These are phyloP conservation scores for Arthrobotrys conoides DNA, from an alignment of 2,329 filamentous ascomycete species.

Conservation along the genomic window DNA sequence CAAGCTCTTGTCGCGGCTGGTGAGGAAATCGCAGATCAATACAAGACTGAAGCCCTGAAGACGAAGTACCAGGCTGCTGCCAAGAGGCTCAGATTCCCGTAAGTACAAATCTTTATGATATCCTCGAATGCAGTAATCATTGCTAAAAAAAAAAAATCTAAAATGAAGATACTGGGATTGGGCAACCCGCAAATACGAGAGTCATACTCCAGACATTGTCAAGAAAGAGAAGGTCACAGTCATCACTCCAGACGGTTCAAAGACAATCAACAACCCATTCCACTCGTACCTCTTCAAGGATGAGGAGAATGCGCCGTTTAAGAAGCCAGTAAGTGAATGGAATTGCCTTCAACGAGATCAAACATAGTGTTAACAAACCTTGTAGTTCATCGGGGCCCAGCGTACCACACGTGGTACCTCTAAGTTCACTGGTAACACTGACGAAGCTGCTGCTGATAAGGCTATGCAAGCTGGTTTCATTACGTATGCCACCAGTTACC, in stretches of 20 bases:
- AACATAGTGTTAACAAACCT: not conserved
- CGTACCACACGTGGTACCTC: constrained; percentile 31
- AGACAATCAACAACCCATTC: constrained; percentile 33
- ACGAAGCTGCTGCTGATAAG: constrained; percentile 23
- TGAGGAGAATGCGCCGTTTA: constrained; percentile 15
- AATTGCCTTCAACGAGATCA: not conserved
- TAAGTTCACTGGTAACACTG: not conserved
- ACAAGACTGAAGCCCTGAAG: constrained; percentile 49
- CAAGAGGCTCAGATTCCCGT: constrained; percentile 62
- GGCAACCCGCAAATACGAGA: constrained; percentile 47
- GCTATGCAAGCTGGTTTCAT: constrained; percentile 36
- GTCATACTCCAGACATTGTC: constrained; percentile 55
- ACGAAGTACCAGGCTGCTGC: constrained; percentile 61
- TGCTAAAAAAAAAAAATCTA: not conserved
- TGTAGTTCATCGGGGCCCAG: constrained; percentile 23
- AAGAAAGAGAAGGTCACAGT: constrained; percentile 48
- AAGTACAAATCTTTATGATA: constrained; percentile 10
- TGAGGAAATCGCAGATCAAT: constrained; percentile 49
- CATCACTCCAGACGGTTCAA: constrained; percentile 28
- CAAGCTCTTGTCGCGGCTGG: constrained; percentile 58
- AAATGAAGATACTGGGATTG: constrained; percentile 63
- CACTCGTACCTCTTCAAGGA: constrained; percentile 21
- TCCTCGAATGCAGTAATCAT: not conserved
- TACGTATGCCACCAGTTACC: not conserved
- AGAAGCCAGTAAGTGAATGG: not conserved